Base-by-base conservation (phyloP, 768 basidiomycete genomes). In the Hygrophorus pudorinus region DNA sequence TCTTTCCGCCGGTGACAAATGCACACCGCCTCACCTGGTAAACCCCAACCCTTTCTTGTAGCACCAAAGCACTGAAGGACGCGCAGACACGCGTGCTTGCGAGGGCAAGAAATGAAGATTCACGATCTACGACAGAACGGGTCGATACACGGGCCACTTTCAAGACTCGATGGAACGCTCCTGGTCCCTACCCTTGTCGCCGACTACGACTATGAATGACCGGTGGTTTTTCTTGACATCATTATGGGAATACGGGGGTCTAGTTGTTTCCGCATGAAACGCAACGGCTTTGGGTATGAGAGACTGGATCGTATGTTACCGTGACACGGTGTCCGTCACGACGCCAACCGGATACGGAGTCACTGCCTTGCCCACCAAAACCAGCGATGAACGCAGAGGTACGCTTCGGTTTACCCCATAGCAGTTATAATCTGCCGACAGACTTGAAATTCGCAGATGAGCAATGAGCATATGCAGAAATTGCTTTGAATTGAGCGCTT, bases 11-110 rank as follows among this genome's bases (percentile, higher is more conserved):
- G 24, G 24, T 24, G 24, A 24, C 2, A 38, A 38, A n/a, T 11
- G 4, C 14, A 38, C 17, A 16, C 20, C 13, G 16, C 13, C 79
- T 51, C 53, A 85, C 88, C 78, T 92, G 7, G 91, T 92, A 57
- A 99, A 99, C 0, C 93, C 94, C 0, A 99, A 72, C 31, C 98
- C 93, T 59, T 97, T 98, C 67, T 96, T 98, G 72, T 99, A 99
- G 55, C 92, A 96, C 96, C 96, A 99, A 48, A 98, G 65, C 1
- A 96, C 92, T 5, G 85, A 88, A 1, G 91, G 91, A 11, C 91
- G 72, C 3, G 89, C 85, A 17, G 88, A 91, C 2, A 91, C 81
- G 42, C 85, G 75, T 11, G 86, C 85, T 60, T 97, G 93, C 0
- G 91, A 91, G 13, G 98, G 76, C 37, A 99, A 60, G 62, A 87